phyloP scores from a whole-genome alignment of 2,329 filamentous ascomycete genomes.

The Verticillium alfalfae region DNA sequence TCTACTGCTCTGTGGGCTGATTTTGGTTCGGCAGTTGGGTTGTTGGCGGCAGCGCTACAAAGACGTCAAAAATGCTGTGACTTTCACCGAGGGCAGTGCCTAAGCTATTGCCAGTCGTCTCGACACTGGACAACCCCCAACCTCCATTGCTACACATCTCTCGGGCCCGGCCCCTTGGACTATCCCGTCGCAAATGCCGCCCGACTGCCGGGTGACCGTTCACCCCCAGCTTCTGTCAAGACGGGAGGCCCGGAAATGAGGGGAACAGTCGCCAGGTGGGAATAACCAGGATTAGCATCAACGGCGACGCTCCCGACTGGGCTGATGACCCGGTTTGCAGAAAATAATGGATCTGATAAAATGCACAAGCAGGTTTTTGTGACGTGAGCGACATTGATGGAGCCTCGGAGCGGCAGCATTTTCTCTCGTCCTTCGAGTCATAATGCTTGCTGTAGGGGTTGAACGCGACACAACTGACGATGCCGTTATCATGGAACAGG shows the following conservation, averaged over 20 bases:
- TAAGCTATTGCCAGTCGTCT: neutral
- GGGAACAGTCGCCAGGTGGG: neutral
- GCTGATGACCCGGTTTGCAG: no score
- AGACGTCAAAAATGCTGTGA: neutral
- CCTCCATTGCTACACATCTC: neutral
- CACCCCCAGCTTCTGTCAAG: neutral
- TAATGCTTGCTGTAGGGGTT: no score
- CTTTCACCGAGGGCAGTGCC: neutral
- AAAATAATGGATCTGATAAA: neutral
- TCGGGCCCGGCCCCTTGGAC: neutral
- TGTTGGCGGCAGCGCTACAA: neutral
- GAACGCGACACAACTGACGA: no score
- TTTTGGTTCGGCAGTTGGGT: no score
- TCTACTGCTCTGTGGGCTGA: no score
- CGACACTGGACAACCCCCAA: neutral
- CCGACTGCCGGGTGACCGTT: neutral
- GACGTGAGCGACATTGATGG: neutral
- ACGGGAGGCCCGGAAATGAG: neutral
- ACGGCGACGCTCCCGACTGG: neutral
- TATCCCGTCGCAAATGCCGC: neutral
- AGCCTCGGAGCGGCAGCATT: neutral
- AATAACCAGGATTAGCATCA: neutral
- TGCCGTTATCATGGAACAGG: no score
- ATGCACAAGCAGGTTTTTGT: no score
- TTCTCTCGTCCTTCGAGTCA: neutral